Evolutionary conservation across 2,329 filamentous ascomycete species (phyloP), one percentile per base, ranked within the genome.

Genomic region (Gliomastix tumulicola): DNA sequence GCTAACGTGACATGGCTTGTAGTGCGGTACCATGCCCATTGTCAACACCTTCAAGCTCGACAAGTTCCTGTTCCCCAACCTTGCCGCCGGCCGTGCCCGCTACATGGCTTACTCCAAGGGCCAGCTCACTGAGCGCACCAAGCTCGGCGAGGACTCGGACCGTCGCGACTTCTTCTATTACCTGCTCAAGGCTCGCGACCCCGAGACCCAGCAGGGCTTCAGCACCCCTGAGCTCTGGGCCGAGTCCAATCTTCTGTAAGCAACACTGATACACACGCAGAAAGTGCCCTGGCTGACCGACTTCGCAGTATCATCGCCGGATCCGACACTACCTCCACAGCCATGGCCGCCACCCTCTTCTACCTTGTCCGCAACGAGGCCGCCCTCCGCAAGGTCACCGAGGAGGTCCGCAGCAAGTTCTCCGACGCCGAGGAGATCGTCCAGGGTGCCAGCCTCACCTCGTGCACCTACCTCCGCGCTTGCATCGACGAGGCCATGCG

Each of bases 131-230:
- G 76, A 84, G 49, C 72, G 82, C 18, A 83, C 79, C 34, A 76
- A 78, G 42, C 62, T 82, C 19, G 79, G 79, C 20, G 76, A 78
- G 44, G 76, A 74, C 44, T 79, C 72, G 33, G 79, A 77, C 48
- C 79, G 82, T 22, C 77, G 80, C 39, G 83, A 87, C 53, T 86
- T 87, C 63, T 86, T 87, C 62, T 80, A 84, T 58, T 79, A 86
- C 55, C 69, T 88, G 10, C 71, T 87, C 41, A 80, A 79, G 50
- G 82, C 82, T 7, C 74, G 74, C 27, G 82, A 87, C 45, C 80
- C 81, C 11, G 80, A 85, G 51, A 84, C 81, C 1, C 81, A 81
- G 36, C 68, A 74, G 39, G 78, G 78, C 2, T 81, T 85, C 50
- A 71, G 67, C 28, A 79, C 69, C 3, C 71, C 74, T 1, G 82